Base-by-base conservation (phyloP, 2,329 filamentous ascomycete genomes). In the Bipolaris victoriae region DNA sequence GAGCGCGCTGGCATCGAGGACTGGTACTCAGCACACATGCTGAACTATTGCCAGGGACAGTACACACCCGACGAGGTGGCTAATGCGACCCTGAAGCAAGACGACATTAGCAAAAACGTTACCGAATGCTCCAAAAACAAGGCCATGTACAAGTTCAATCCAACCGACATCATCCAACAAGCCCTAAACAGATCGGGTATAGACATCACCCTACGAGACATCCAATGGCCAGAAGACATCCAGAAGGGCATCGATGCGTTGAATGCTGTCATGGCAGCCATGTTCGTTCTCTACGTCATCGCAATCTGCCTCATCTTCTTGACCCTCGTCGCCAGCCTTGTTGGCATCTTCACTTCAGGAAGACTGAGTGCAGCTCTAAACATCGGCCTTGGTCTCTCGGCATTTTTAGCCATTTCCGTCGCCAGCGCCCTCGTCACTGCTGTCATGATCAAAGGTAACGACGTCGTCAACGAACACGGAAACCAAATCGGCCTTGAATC, bases 371-470 rank as follows among this genome's bases (percentile, higher is more conserved):
- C 82, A 2, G 74, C 81, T 18, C 63, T 82, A 44, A 86, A 86
- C 65, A 76, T 83, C 46, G 63, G 80, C 6, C 65, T 86, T 7
- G 74, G 82, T 16, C 67, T 78, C 40, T 66, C 86, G n/a, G 81
- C 82, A 0, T 84, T 86, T 60, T 39, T 86, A 6, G 77, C 86
- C 11, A 82, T 89, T 66, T 89, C 89, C 3, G 87, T 88, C 50
- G 87, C 89, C 46, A 93, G 90, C 18, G 91, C 91, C 65, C 88
- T 93, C 22, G 85, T 87, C 24, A 90, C 85, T 0, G 88, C 89
- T 16, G 74, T 87, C 4, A 80, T 82, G 10, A 79, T 82, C 52
- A 84, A 86, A 71, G 84, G 81, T 3, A 73, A 79, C 1, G 65
- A 81, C 16, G 66, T 83, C 0, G 80, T 88, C 60, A 86, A 86